Base-by-base conservation (phyloP, 2,329 filamentous ascomycete species). In the Trichophyton simii region DNA sequence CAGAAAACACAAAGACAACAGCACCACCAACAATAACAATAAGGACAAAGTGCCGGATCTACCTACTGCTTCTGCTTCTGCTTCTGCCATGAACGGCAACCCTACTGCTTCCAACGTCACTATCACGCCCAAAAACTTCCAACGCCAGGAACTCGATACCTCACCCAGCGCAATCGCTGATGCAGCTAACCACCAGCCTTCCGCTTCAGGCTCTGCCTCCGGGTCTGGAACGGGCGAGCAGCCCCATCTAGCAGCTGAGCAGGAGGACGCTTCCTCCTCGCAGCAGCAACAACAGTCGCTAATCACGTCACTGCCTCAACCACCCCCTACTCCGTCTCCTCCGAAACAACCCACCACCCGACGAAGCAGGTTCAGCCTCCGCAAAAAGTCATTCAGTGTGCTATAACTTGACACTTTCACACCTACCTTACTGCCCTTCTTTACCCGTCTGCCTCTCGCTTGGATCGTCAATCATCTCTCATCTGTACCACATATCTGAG, bases 1-100 rank as follows among this genome's bases (percentile, higher is more conserved):
- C 18, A 52, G 60, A 65, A 89, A 87, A 73, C 87, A 88, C 3
- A 66, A 63, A 59, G 75, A 72, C 59, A 71, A 75, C 25, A 73
- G 72, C 64, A 73, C 76, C 46, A 73, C 72, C 60, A 71, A 74
- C 25, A 73, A 72, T 64, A 73, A 77, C 46, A 74, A 71, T 60
- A 70, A 68, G 18, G 20, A 59, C n/a, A 60, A 42, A 22, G 52
- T 55, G 8, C 54, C 57, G 31, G 61, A 64, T 15, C 25, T 57
- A 15, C 61, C 64, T 34, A n/a, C 55, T 22, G 13, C 50, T 36
- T 18, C 9, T 13, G 6, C 50, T 36, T 34, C 9, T 9, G 13
- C 50, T 22, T 18, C 9, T 9, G 15, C 36, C 6, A 11, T 22
- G 38, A 58, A 58, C 36, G 38, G 57, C 31, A 15, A 25, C 15